phyloP scores from a whole-genome alignment of 2,329 filamentous ascomycete species.

The Fusarium foetens region DNA sequence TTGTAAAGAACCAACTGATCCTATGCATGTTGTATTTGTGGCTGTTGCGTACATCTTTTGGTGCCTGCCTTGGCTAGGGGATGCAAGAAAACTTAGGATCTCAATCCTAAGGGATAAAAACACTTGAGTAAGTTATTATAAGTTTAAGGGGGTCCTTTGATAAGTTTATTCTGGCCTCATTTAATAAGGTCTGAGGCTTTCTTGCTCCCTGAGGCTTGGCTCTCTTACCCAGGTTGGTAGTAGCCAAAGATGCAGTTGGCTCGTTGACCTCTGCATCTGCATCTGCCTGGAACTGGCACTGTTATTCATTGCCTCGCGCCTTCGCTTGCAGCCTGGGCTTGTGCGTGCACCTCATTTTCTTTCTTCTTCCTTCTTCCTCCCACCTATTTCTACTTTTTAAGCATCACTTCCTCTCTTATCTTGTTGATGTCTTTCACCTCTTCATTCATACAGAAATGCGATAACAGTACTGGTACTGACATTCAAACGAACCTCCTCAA shows the following conservation, averaged over 20 bases:
- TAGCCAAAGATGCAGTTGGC: background rate
- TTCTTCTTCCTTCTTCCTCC: background rate
- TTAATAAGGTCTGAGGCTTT: background rate
- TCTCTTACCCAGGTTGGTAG: background rate
- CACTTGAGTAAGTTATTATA: background rate
- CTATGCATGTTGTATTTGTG: conserved; percentile 2
- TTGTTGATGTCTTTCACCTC: background rate
- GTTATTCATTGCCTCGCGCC: conserved; percentile 1
- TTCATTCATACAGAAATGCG: background rate
- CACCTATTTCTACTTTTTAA: background rate
- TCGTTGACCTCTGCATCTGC: background rate
- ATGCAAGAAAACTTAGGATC: background rate
- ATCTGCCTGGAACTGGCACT: background rate
- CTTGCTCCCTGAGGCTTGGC: background rate
- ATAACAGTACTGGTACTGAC: background rate
- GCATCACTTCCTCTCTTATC: background rate
- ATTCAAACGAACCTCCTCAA: background rate
- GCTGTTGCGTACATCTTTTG: conserved; percentile 1
- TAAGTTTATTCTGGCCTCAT: background rate
- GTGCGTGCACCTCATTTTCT: background rate
- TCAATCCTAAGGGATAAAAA: background rate
- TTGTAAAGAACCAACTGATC: background rate
- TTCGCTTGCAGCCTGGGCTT: background rate
- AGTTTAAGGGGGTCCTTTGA: background rate
- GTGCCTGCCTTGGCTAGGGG: conserved; percentile 9